phyloP scores from a whole-genome alignment of 768 basidiomycete species.

The Boletus bicolor region DNA sequence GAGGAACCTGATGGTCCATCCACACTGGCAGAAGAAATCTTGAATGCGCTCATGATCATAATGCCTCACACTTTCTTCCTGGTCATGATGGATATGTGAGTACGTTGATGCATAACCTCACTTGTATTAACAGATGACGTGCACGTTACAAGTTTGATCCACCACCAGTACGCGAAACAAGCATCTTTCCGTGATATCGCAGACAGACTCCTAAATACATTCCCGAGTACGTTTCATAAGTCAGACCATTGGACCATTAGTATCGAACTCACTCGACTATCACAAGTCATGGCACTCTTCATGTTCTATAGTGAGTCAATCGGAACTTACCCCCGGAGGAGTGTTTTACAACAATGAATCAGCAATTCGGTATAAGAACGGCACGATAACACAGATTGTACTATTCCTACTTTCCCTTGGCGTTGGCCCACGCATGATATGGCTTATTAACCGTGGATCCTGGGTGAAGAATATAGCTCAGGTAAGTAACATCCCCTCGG shows the following conservation, averaged over 20 bases:
- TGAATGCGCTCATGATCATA: constrained; percentile 60
- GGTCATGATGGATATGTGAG: constrained; percentile 84
- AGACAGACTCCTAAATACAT: constrained; percentile 58
- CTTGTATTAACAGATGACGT: background rate
- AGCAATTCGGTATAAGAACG: constrained; percentile 63
- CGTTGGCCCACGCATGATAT: constrained; percentile 66
- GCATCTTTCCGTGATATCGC: constrained; percentile 45
- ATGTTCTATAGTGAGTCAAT: constrained; percentile 38
- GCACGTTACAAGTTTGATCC: constrained; percentile 54
- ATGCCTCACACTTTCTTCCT: constrained; percentile 75
- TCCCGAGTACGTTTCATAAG: constrained; percentile 60
- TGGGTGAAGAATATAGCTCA: constrained; percentile 75
- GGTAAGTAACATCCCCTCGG: constrained; percentile 36
- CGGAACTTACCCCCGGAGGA: background rate
- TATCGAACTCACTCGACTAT: constrained; percentile 1
- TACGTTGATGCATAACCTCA: constrained; percentile 8
- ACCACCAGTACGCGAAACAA: constrained; percentile 72
- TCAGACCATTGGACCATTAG: background rate
- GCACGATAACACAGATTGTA: constrained; percentile 48
- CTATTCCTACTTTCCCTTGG: constrained; percentile 58
- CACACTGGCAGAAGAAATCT: constrained; percentile 63
- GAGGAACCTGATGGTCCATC: constrained; percentile 35
- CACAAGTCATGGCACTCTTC: constrained; percentile 68
- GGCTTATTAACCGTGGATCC: constrained; percentile 62
- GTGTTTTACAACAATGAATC: constrained; percentile 4